Evolutionary conservation across 2,329 filamentous ascomycete genomes (phyloP).

Genomic region (Neonectria ditissima): DNA sequence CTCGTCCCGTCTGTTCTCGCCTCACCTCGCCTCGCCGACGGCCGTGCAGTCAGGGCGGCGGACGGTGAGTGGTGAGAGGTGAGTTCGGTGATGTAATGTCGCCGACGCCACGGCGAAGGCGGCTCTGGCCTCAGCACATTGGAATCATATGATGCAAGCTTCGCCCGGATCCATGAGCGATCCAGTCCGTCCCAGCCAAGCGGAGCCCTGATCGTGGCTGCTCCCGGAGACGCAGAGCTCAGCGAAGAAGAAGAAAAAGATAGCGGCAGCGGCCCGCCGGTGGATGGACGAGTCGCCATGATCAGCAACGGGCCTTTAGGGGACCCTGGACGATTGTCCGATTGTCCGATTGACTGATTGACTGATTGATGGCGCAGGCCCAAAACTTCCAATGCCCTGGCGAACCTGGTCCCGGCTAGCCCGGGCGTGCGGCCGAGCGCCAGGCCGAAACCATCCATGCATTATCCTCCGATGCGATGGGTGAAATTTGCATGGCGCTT

Average conservation of each 20-base stretch:
- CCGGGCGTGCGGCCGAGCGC: constrained; percentile 29
- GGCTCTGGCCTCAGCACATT: constrained; percentile 28
- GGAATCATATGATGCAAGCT: constrained; percentile 45
- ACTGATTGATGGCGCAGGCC: constrained; percentile 2
- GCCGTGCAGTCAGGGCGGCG: constrained; percentile 9
- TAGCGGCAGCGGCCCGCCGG: constrained; percentile 22
- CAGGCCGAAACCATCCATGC: constrained; percentile 20
- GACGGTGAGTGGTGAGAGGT: constrained; percentile 18
- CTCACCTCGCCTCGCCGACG: background rate
- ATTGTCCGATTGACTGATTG: constrained; percentile 11
- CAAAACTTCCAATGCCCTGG: background rate
- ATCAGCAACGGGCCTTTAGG: constrained; percentile 11
- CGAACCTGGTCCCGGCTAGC: constrained; percentile 20
- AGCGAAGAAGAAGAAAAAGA: constrained; percentile 8
- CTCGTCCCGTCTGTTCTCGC: constrained; percentile 4
- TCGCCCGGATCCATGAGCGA: constrained; percentile 25
- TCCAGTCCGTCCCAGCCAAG: constrained; percentile 7
- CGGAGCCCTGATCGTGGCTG: constrained; percentile 5
- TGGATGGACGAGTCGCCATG: constrained; percentile 8
- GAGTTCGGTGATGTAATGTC: constrained; percentile 44
- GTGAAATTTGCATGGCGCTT: constrained; percentile 18
- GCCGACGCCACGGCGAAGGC: constrained; percentile 36
- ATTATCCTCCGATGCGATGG: constrained; percentile 7
- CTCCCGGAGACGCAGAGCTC: constrained; percentile 5
- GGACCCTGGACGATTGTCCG: constrained; percentile 23